Evolutionary conservation across 2,329 filamentous ascomycete species (phyloP), one percentile per base, ranked within the genome.

Genomic region (Shiraia bambusicola): DNA sequence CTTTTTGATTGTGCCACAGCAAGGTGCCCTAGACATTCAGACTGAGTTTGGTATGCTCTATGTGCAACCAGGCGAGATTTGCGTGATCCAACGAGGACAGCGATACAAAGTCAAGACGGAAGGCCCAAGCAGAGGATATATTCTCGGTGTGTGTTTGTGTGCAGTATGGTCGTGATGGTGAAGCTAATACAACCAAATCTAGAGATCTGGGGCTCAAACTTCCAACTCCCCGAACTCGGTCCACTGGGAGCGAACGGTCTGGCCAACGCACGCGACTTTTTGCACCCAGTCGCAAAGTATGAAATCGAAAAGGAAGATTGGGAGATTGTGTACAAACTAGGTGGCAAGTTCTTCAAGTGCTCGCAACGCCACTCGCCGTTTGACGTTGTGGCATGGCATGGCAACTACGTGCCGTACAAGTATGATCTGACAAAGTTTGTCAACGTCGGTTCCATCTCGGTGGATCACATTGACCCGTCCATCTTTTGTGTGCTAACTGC

Each of bases 371-470:
- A 90, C 63, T 84, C 82, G 0, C 86, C 87, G 0, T 91, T 89
- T 57, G 86, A 91, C 55, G 80, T 91, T 0, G 86, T 89, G 3
- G 85, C 83, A 3, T 91, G 86, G 86, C 86, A 91, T 61, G 87
- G 87, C 31, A 86, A 82, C 49, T 90, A 89, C 69, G 57, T 63
- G 47, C 87, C 87, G 0, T 88, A 82, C 77, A 91, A 91, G 69
- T 91, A 91, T 71, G 87, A 90, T 57, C 76, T 91, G 1, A 84
- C 83, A 17, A 81, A 85, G 24, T 91, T 89, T 75, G 86, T 84
- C 69, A 82, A 81, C 30, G 82, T 91, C 31, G 87, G 86, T 14
- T 82, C 77, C 40, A 82, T 88, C 51, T 85, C 81, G 6, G 88
- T 81, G 59, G 87, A 91, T 65, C 87, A 91, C 60, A 86, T 86